A percentile compares a stretch with the other conserved stretches of the same genome.
phyloP scores from a whole-genome alignment of 768 basidiomycete species.

The Brasilioporus rufonigricans region DNA sequence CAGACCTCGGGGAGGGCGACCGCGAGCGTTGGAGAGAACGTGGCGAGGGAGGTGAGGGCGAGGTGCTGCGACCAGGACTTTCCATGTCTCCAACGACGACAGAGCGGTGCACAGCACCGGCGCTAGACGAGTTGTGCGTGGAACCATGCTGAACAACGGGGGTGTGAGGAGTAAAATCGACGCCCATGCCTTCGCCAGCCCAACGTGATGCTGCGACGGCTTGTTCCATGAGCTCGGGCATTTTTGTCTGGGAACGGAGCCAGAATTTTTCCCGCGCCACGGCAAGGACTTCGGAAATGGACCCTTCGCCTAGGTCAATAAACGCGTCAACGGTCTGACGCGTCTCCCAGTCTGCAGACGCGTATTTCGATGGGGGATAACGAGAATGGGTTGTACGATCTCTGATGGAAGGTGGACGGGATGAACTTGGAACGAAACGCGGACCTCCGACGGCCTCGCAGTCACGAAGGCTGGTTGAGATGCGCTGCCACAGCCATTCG shows the following conservation, averaged over 20 bases:
- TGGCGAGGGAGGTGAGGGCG: conserved; percentile 26
- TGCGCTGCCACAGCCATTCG: conserved; percentile 65
- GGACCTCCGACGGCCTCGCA: conserved; percentile 57
- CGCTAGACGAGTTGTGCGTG: conserved; percentile 9
- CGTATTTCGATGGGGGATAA: conserved; percentile 27
- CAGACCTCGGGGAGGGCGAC: conserved; percentile 30
- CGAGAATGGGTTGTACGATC: conserved; percentile 20
- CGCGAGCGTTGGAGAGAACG: conserved; percentile 28
- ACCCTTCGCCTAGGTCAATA: conserved; percentile 71
- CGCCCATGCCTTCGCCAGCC: conserved; percentile 35
- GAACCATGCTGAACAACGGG: conserved; percentile 16
- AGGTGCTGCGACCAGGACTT: conserved; percentile 25
- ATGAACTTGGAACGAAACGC: conserved; percentile 26
- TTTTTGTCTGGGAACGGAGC: conserved; percentile 62
- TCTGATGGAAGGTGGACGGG: conserved; percentile 11
- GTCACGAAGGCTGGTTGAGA: conserved; percentile 46
- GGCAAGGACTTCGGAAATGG: conserved; percentile 55
- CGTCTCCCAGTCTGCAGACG: conserved; percentile 59
- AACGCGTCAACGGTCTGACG: conserved; percentile 68
- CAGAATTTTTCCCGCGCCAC: conserved; percentile 71
- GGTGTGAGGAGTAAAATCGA: conserved; percentile 28
- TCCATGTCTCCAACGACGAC: conserved; percentile 6
- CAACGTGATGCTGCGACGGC: conserved; percentile 60
- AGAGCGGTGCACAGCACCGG: conserved; percentile 1
- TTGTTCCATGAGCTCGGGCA: conserved; percentile 64